Conservation (phyloP, 164 flowering plant species). For the Sextonia rubra region DNA sequence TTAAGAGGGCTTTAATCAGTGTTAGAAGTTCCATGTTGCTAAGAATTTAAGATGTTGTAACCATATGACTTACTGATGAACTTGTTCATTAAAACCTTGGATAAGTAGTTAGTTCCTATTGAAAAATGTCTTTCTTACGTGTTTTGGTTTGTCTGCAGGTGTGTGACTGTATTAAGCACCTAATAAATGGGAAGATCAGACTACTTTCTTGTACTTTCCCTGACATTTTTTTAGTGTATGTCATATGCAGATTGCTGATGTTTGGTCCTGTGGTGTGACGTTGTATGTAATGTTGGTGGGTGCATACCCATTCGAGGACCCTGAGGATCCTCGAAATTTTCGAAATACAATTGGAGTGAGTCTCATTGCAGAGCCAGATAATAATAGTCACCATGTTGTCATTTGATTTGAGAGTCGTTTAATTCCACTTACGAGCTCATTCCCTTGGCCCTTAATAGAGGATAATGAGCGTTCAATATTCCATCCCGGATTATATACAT, state of each 20-base stretch:
- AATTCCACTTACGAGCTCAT: not conserved
- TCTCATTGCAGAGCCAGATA: not conserved
- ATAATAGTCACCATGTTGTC: not conserved
- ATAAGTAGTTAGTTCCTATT: no score
- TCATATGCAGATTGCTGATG: slow-evolving; percentile 56
- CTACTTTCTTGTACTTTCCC: no score
- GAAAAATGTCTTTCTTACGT: no score
- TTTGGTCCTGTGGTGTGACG: slow-evolving; percentile 78
- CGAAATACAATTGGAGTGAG: slow-evolving; percentile 59
- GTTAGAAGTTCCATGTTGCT: no score
- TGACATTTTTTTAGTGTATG: no score
- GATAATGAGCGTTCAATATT: slow-evolving; percentile 57
- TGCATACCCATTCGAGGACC: slow-evolving; percentile 72
- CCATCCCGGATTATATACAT: slow-evolving; percentile 65
- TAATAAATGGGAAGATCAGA: no score
- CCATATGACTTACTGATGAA: not conserved
- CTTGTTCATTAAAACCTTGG: not conserved
- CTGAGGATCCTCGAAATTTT: slow-evolving; percentile 65
- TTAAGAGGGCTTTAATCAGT: no score
- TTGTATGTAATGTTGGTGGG: slow-evolving; percentile 72
- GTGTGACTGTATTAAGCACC: no score
- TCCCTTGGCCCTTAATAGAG: slow-evolving; percentile 32
- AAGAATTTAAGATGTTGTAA: no score
- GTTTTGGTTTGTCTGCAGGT: no score
- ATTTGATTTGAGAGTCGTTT: not conserved